These are phyloP conservation scores for Rhodotorula mucilaginosa DNA, from an alignment of 1,284 basidiomycete species.

Conservation along the genomic window DNA sequence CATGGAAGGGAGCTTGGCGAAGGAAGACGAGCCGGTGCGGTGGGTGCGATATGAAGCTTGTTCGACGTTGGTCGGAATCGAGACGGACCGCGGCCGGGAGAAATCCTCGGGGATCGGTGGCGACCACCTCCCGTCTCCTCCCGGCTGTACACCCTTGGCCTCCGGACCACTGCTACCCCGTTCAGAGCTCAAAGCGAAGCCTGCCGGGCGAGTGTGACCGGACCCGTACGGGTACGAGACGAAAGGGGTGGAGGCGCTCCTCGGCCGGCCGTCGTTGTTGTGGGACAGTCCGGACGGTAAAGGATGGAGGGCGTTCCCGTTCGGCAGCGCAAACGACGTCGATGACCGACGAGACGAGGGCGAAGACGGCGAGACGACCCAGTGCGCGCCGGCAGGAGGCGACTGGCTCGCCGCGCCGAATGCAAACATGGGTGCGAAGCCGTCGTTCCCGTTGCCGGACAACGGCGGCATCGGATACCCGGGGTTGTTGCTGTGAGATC, in stretches of 20 bases:
- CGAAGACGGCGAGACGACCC: background rate
- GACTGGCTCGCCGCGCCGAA: background rate
- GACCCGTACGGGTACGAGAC: background rate
- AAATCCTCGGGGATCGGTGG: background rate
- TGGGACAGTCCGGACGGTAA: slow-evolving; percentile 6
- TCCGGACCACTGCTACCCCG: background rate
- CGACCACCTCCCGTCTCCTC: background rate
- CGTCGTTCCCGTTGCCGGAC: background rate
- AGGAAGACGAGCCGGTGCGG: background rate
- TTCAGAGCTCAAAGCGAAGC: slow-evolving; percentile 28
- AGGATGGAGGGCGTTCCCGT: slow-evolving; percentile 17
- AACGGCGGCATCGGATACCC: background rate
- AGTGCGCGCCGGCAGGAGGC: background rate
- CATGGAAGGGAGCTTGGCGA: background rate
- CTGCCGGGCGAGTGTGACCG: background rate
- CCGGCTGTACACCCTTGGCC: background rate
- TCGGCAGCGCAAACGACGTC: slow-evolving; percentile 7
- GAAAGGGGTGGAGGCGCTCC: slow-evolving; percentile 9
- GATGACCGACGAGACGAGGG: background rate
- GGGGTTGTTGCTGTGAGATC: too few relatives aligned
- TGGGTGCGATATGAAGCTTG: background rate
- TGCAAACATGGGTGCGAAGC: background rate
- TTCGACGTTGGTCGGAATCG: background rate
- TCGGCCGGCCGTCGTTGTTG: background rate
- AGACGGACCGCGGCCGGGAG: slow-evolving; percentile 13